A percentile compares a stretch with the other conserved stretches of the same genome.
Conservation (phyloP, 352 stramenopile species). For the Globisporangium takayamanum region DNA sequence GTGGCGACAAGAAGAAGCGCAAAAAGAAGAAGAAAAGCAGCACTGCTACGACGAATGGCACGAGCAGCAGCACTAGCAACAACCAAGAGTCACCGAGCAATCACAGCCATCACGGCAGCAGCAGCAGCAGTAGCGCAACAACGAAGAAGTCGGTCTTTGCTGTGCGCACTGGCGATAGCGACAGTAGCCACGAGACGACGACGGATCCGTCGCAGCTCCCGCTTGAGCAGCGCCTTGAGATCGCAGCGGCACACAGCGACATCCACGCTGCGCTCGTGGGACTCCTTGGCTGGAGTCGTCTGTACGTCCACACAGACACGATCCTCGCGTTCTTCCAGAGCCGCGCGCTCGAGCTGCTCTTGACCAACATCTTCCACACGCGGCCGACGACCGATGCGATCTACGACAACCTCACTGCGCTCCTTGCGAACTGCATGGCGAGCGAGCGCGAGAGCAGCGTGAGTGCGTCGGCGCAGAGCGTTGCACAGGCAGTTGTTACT, state of each 20-base stretch:
- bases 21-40: slow-evolving; percentile 25
- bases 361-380: slow-evolving; percentile 53
- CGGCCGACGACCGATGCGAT: slow-evolving; percentile 24
- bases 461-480: slow-evolving; percentile 22
- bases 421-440: slow-evolving; percentile 61
- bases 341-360: slow-evolving; percentile 47
- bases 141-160: slow-evolving; percentile 6
- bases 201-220: slow-evolving; percentile 38
- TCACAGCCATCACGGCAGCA: slow-evolving; percentile 4
- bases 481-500: slow-evolving; percentile 38
- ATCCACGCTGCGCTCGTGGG: slow-evolving; percentile 67
- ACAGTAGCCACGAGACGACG: slow-evolving; percentile 2
- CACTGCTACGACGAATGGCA: background rate
- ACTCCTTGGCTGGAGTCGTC: slow-evolving; percentile 62
- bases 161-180: slow-evolving; percentile 1
- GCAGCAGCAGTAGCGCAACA: background rate
- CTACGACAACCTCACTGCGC: slow-evolving; percentile 46
- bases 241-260: slow-evolving; percentile 58
- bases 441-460: slow-evolving; percentile 27
- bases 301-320: slow-evolving; percentile 58
- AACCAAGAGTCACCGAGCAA: slow-evolving; percentile 1
- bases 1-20: slow-evolving; percentile 28
- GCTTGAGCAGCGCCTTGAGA: slow-evolving; percentile 48
- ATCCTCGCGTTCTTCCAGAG: slow-evolving; percentile 69
- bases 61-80: background rate